Base-by-base conservation (phyloP, 2,329 filamentous ascomycete genomes). In the Curvularia hawaiiensis region DNA sequence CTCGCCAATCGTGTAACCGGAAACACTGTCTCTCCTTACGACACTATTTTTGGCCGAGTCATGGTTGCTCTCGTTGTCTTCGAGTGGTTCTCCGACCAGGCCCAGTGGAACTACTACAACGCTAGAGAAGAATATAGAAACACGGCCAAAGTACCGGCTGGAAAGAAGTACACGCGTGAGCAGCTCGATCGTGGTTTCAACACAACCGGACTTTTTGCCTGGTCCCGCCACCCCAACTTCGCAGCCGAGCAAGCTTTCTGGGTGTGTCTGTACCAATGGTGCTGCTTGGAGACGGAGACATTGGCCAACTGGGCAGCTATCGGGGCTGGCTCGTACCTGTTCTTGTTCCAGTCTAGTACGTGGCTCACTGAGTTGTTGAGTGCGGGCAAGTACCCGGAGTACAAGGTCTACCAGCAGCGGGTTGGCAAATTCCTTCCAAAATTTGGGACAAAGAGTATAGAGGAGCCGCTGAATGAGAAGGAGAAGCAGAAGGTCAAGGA, bases 141-240 rank as follows among this genome's bases (percentile, higher is more conserved):
- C 60, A 89, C 88, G 1, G 91, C 87, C 48, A 90, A 90, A 72
- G 82, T 94, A 3, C 86, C 91, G 0, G 75, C 78, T 5, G 75
- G 77, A 22, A 91, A 84, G 75, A 76, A 76, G 28, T 92, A 84
- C 75, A 83, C 82, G 0, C 86, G 88, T 64, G 86, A 86, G 59
- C 91, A 97, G 52, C 85, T 99, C 26, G 91, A 97, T 63, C 90
- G 94, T 38, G 95, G 95, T 41, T 99, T 99, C 78, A 83, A 90
- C 63, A 89, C 91, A 9, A 86, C 83, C 4, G 95, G 95, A 0
- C 81, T 99, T 8, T 99, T 91, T 89, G 89, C 88, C 0, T 92
- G 88, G 80, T 94, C 90, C 66, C 85, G 95, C 45, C 96, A 99
- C 75, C 95, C 95, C 47, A 99, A 99, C 77, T 99, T 98, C 72